These are phyloP conservation scores for Terana coerulea DNA, from an alignment of 768 basidiomycete genomes.

Conservation along the genomic window DNA sequence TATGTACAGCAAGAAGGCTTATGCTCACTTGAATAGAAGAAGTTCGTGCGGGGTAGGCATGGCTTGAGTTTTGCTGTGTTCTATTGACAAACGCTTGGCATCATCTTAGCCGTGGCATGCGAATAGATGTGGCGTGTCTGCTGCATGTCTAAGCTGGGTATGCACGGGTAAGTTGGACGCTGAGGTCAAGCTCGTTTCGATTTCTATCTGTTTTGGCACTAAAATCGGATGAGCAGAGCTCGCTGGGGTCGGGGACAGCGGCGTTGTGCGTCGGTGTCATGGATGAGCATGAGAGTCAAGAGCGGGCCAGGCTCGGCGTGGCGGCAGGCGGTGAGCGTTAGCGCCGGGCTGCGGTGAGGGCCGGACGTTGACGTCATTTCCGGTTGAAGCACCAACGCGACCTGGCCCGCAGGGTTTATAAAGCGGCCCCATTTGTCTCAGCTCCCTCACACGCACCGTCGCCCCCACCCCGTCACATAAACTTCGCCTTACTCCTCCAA, in stretches of 20 bases:
- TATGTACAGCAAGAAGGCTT: no score
- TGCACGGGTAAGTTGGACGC: background rate
- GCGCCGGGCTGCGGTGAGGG: background rate
- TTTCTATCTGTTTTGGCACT: no score
- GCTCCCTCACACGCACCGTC: background rate
- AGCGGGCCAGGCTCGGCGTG: background rate
- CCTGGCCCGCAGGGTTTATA: conserved; percentile 1
- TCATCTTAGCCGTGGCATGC: background rate
- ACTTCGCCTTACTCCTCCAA: conserved; percentile 10
- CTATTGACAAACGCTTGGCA: background rate
- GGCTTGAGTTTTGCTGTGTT: background rate
- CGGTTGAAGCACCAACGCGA: conserved; percentile 5
- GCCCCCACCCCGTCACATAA: background rate
- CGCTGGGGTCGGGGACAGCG: background rate
- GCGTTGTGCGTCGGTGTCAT: background rate
- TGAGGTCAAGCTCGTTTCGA: background rate
- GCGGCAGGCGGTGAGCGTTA: background rate
- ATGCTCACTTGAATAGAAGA: no score
- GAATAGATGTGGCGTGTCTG: background rate
- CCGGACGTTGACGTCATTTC: conserved; percentile 8
- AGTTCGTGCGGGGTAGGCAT: background rate
- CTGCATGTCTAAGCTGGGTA: conserved; percentile 1
- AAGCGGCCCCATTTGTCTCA: background rate
- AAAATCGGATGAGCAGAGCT: no score
- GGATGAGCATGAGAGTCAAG: background rate